These are phyloP conservation scores for Fragaria nilgerrensis DNA, from an alignment of 306 rosid genomes.

Conservation along the genomic window DNA sequence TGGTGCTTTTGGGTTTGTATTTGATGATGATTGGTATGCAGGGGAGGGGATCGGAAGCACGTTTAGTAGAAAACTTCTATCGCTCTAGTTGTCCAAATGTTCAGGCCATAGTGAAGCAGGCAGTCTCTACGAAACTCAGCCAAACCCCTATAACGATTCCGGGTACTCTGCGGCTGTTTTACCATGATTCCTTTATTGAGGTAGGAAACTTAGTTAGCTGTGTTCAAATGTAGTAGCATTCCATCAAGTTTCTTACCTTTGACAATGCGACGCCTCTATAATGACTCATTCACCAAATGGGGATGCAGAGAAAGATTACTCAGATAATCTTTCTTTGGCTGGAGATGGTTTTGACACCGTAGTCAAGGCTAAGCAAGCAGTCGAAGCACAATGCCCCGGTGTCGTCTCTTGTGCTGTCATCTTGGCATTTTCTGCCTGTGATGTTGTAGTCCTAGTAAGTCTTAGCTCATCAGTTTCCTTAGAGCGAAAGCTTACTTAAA, in stretches of 20 bases:
- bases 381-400: conserved; percentile 67
- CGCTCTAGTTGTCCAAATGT: conserved; percentile 58
- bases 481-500: not conserved
- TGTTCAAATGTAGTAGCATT: not conserved
- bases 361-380: conserved; percentile 65
- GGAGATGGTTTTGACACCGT: conserved; percentile 97
- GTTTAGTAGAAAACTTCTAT: conserved; percentile 58
- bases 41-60: conserved; percentile 34
- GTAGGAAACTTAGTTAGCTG: conserved; percentile 25
- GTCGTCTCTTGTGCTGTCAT: conserved; percentile 80
- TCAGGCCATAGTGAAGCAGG: conserved; percentile 56
- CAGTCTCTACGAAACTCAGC: conserved; percentile 52
- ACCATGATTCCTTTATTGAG: conserved; percentile 85
- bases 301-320: conserved; percentile 77
- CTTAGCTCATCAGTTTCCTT: not conserved
- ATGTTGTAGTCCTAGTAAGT: conserved; percentile 20
- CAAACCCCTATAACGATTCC: conserved; percentile 57
- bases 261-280: conserved; percentile 67
- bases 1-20: conserved; percentile 25
- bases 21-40: conserved; percentile 10
- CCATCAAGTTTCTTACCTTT: not conserved
- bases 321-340: conserved; percentile 56
- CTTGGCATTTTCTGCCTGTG: conserved; percentile 74
- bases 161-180: conserved; percentile 73
- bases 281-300: conserved; percentile 54